Percentiles rank a stretch among this genome's conserved stretches.
Evolutionary conservation across 306 rosid genomes (phyloP).

Genomic region (Lotus japonicus): DNA sequence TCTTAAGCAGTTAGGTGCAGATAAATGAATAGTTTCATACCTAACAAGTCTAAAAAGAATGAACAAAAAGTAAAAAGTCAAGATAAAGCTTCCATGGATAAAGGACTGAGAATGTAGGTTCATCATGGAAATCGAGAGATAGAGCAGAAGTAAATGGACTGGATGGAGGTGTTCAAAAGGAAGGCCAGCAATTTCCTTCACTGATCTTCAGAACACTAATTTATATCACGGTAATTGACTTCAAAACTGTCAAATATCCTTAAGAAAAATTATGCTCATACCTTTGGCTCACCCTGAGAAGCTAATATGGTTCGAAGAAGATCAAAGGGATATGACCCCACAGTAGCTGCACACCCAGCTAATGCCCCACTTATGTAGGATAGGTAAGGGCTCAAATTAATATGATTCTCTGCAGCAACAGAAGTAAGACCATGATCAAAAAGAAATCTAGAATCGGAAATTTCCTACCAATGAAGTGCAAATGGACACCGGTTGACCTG

Average conservation of each 20-base stretch:
- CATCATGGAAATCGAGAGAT: neutral
- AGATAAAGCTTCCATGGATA: neutral
- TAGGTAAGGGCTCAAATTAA: constrained; percentile 71
- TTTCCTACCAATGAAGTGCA: neutral
- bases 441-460: constrained; percentile 6
- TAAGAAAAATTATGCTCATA: constrained; percentile 16
- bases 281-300: constrained; percentile 99
- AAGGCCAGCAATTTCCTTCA: neutral
- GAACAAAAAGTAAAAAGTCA: neutral
- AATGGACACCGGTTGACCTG: neutral
- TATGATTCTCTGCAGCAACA: constrained; percentile 78
- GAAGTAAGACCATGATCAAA: constrained; percentile 13
- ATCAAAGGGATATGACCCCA: constrained; percentile 99
- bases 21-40: neutral
- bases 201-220: neutral
- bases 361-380: constrained; percentile 88
- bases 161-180: neutral
- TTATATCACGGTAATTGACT: neutral
- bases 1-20: neutral
- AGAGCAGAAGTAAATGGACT: neutral
- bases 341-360: constrained; percentile 92
- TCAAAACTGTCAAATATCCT: neutral
- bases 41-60: neutral
- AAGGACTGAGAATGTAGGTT: neutral
- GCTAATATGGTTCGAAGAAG: constrained; percentile 94